A percentile compares a stretch with the other conserved stretches of the same genome.
phyloP scores from a whole-genome alignment of 2,329 filamentous ascomycete genomes.

The Dothidotthia symphoricarpi region DNA sequence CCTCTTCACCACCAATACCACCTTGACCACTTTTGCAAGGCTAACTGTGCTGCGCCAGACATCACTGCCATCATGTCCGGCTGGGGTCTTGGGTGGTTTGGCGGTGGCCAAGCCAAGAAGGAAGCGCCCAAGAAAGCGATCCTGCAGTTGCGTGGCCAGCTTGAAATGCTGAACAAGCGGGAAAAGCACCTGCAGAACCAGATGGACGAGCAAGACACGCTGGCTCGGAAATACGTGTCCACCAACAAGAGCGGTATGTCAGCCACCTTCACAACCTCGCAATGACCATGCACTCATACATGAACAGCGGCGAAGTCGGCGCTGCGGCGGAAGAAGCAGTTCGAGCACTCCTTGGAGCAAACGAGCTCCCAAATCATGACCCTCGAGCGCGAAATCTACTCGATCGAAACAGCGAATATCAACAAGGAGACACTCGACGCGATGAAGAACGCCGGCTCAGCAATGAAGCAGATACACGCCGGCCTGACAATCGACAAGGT shows the following conservation, averaged over 20 bases:
- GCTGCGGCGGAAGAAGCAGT: slow-evolving; percentile 88
- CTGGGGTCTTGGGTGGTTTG: slow-evolving; percentile 73
- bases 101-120: slow-evolving; percentile 80
- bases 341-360: slow-evolving; percentile 88
- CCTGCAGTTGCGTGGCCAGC: slow-evolving; percentile 77
- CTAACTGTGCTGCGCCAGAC: slow-evolving; percentile 5
- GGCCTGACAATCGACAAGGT: slow-evolving; percentile 92
- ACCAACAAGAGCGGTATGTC: slow-evolving; percentile 85
- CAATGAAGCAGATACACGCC: slow-evolving; percentile 91
- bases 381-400: slow-evolving; percentile 91
- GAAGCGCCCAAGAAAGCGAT: slow-evolving; percentile 97
- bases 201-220: slow-evolving; percentile 86
- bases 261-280: too few species aligned
- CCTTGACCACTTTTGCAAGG: not conserved
- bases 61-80: slow-evolving; percentile 35
- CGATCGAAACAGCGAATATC: slow-evolving; percentile 97
- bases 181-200: slow-evolving; percentile 87
- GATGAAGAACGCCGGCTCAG: slow-evolving; percentile 85
- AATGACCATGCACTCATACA: slow-evolving; percentile 4
- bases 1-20: not conserved
- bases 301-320: slow-evolving; percentile 80
- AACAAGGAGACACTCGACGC: slow-evolving; percentile 93
- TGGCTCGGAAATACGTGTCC: slow-evolving; percentile 84
- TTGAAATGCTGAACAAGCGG: slow-evolving; percentile 97
- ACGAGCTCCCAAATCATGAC: slow-evolving; percentile 87